A percentile compares a stretch with the other conserved stretches of the same genome.
phyloP scores from a whole-genome alignment of 495 filamentous ascomycete genomes.

The Penicillium soppii region DNA sequence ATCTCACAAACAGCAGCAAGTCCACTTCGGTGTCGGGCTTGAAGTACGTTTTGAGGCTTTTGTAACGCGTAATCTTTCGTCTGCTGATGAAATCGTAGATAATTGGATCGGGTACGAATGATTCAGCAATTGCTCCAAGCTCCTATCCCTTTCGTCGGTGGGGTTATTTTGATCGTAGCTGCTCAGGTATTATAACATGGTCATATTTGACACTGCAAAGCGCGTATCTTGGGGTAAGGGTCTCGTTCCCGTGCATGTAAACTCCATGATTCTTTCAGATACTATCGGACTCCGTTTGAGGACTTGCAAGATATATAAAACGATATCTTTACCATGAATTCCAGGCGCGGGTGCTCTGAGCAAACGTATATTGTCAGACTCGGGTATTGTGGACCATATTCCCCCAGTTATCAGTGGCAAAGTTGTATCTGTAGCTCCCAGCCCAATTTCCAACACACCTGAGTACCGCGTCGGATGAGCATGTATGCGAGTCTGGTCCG shows the following conservation, averaged over 20 bases:
- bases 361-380: constrained; percentile 37
- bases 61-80: constrained; percentile 30
- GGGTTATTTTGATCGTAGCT: no score
- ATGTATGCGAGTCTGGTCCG: constrained; percentile 50
- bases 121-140: constrained; percentile 45
- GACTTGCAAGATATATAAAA: constrained; percentile 43
- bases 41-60: constrained; percentile 31
- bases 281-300: constrained; percentile 49
- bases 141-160: constrained; percentile 27
- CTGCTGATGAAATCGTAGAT: constrained; percentile 33
- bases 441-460: constrained; percentile 42
- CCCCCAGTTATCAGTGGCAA: constrained; percentile 45
- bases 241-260: constrained; percentile 33
- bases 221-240: constrained; percentile 42
- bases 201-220: constrained; percentile 52
- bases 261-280: constrained; percentile 46
- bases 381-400: constrained; percentile 48
- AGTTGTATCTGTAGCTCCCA: constrained; percentile 47
- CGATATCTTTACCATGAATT: constrained; percentile 48
- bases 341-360: constrained; percentile 32
- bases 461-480: constrained; percentile 40
- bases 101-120: constrained; percentile 39
- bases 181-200: no score
- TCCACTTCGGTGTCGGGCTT: constrained; percentile 35
- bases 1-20: constrained; percentile 35